Evolutionary conservation across 2,329 filamentous ascomycete species (phyloP), one percentile per base, ranked within the genome.

Genomic region (Fusarium sp.): DNA sequence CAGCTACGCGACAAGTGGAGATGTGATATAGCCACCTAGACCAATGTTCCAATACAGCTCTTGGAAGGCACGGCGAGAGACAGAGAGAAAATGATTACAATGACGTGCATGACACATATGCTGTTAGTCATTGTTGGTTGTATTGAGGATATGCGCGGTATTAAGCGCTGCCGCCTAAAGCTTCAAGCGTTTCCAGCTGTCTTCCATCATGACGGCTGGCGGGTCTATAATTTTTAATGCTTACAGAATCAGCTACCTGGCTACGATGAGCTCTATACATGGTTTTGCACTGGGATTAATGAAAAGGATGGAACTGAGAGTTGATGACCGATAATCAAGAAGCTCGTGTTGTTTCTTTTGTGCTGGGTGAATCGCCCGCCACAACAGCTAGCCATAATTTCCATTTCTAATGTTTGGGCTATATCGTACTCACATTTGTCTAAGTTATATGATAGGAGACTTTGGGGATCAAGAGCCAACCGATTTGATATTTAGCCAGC

Each of bases 71-170:
- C 15, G 14, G 19, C 15, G 11, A 35, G 32, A 27, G 4, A 37
- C 17, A 37, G 19, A 27, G 46, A 33, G 30, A 10, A 4, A n/a
- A 15, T 10, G 27, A 23, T 17, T 7, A 11, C 17, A 37, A 37
- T 37, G 35, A n/a, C 9, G n/a, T 17, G 33, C 25, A 27, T 13
- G 14, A 39, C n/a, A 6, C 19, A 11, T 9, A 15, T 22, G 23
- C 20, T 44, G 59, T 56, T 56, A 30, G 57, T 43, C 9, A 60
- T 37, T 30, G 39, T 48, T 27, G 22, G 55, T 22, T 40, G 30
- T n/a, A 45, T 33, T 4, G 37, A 50, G 11, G 27, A 43, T 43
- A 47, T 19, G 14, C 57, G 57, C 59, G 57, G 22, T 51, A 17
- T 37, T 62, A 62, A 40, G 41, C 49, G 57, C 44, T 7, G 13